Evolutionary conservation across 1,284 basidiomycete species (phyloP).

Genomic region (Melampsora larici-populina): DNA sequence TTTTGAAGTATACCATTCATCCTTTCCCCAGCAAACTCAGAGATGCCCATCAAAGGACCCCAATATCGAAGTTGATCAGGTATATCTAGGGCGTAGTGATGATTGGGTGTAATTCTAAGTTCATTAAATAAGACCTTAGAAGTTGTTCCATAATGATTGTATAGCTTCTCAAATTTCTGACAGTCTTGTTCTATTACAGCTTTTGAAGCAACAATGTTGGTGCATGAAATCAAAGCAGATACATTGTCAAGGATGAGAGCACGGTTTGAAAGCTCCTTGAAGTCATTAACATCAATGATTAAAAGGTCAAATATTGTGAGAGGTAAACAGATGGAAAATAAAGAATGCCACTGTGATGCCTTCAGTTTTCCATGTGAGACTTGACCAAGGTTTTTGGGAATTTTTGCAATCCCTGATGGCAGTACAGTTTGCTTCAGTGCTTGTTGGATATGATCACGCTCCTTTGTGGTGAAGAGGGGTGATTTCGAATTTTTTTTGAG

Average conservation of each 20-base stretch:
- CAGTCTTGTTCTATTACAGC: neutral
- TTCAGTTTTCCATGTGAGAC: neutral
- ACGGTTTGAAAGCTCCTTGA: neutral
- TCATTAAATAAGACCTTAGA: neutral
- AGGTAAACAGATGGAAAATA: neutral
- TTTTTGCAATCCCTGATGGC: neutral
- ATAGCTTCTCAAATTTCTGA: neutral
- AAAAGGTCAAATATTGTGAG: neutral
- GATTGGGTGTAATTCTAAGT: neutral
- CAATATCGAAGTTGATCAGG: neutral
- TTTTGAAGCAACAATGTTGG: neutral
- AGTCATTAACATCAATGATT: neutral
- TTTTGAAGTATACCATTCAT: neutral
- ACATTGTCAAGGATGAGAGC: neutral
- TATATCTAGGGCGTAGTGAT: neutral
- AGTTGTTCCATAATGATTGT: neutral
- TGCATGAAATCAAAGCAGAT: neutral
- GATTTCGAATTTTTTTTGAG: neutral
- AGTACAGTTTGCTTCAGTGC: conserved; percentile 13
- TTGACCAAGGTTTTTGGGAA: neutral
- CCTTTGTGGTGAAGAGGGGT: neutral
- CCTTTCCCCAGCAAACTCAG: neutral
- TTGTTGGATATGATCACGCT: neutral
- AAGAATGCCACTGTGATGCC: neutral
- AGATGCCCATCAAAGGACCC: neutral